Conservation (phyloP, 257 asterid species). For the Sherardia arvensis region DNA sequence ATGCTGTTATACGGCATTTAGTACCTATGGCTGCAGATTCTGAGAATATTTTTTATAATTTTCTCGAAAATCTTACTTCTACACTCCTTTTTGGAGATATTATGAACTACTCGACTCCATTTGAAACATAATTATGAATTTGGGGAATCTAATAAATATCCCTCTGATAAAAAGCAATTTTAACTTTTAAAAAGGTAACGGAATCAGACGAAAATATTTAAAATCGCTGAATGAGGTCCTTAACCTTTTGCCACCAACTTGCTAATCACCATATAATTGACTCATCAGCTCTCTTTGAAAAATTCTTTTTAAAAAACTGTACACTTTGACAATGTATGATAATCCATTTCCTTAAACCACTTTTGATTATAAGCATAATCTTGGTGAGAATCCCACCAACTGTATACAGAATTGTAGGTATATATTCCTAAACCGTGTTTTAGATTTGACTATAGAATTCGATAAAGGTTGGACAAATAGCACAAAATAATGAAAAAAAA, state of each 20-base stretch:
- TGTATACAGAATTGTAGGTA: background rate
- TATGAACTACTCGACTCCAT: no score
- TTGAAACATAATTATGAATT: no score
- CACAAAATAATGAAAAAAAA: background rate
- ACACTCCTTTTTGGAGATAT: no score
- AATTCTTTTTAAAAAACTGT: background rate
- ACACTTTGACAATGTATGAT: background rate
- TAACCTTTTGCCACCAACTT: background rate
- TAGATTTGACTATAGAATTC: background rate
- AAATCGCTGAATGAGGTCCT: no score
- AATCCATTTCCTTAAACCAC: background rate
- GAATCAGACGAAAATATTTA: no score
- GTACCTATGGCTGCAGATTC: no score
- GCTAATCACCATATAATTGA: slow-evolving; percentile 1
- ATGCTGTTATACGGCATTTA: no score
- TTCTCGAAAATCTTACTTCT: no score
- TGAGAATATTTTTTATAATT: no score
- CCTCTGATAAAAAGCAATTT: no score
- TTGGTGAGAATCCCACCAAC: slow-evolving; percentile 1
- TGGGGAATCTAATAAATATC: no score
- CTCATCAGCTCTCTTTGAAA: background rate
- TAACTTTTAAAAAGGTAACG: no score
- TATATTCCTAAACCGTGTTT: background rate
- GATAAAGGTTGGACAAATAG: background rate
- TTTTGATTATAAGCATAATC: background rate